phyloP scores from a whole-genome alignment of 163 green algal genomes.

The Scenedesmus sp. region DNA sequence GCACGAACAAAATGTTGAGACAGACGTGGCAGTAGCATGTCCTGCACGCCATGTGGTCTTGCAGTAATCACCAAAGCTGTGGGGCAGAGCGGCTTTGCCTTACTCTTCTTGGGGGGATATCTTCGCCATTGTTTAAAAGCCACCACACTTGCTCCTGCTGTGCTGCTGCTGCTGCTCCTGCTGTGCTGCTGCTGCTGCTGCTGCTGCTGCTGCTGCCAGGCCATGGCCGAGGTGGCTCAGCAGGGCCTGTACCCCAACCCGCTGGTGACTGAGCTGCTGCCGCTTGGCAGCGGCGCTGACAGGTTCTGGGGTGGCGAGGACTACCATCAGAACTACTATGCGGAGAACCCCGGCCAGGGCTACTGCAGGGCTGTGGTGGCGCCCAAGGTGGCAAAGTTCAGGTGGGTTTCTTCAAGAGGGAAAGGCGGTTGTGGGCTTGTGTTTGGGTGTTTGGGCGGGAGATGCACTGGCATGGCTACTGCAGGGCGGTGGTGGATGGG shows the following conservation, averaged over 20 bases:
- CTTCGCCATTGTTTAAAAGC: not conserved
- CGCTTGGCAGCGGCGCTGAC: slow-evolving; percentile 10
- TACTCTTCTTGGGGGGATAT: too few species aligned
- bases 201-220: not conserved
- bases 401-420: not conserved
- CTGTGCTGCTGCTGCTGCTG: not conserved
- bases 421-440: not conserved
- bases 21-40: too few species aligned
- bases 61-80: not conserved
- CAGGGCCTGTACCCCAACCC: slow-evolving; percentile 38
- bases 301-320: slow-evolving; percentile 42
- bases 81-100: not conserved
- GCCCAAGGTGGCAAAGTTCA: slow-evolving; percentile 69
- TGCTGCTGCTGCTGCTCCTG: not conserved
- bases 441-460: not conserved
- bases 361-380: slow-evolving; percentile 66
- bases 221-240: slow-evolving; percentile 33
- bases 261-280: slow-evolving; percentile 65
- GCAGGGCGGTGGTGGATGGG: not conserved
- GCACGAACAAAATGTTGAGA: too few species aligned
- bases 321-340: slow-evolving; percentile 73
- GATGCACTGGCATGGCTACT: not conserved
- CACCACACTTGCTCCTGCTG: not conserved
- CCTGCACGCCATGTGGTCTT: not conserved
- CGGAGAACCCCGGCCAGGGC: slow-evolving; percentile 64